Conservation (phyloP, 2,329 filamentous ascomycete genomes). For the Raffaelea albimanens region DNA sequence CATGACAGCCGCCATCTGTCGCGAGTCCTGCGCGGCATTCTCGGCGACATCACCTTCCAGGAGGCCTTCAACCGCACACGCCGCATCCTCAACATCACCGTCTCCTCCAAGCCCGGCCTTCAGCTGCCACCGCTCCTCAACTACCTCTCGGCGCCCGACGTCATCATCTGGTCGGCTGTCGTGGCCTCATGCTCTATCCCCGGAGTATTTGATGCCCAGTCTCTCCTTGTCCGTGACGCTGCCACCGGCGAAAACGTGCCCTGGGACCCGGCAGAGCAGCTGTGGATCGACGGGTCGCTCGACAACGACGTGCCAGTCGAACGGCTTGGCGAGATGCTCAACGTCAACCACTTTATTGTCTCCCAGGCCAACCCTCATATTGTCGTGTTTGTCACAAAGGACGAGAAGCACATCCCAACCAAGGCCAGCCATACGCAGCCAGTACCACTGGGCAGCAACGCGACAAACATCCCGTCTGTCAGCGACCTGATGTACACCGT, state of each 20-base stretch:
- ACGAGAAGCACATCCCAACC: conserved; percentile 45
- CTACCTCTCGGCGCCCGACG: conserved; percentile 87
- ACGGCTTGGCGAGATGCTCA: conserved; percentile 86
- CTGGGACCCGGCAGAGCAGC: conserved; percentile 79
- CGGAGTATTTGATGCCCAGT: conserved; percentile 70
- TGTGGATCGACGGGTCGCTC: conserved; percentile 90
- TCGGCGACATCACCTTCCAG: conserved; percentile 88
- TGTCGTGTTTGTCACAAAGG: conserved; percentile 71
- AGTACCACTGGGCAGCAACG: too few relatives aligned
- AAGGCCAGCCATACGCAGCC: neutral
- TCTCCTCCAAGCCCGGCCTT: conserved; percentile 79
- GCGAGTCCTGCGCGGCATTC: conserved; percentile 67
- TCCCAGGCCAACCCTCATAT: conserved; percentile 96
- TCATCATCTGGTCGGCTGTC: conserved; percentile 93
- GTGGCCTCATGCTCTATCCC: conserved; percentile 94
- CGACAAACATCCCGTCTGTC: neutral
- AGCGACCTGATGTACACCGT: conserved; percentile 52
- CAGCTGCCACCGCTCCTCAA: conserved; percentile 82
- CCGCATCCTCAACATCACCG: conserved; percentile 86
- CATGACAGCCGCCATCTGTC: conserved; percentile 77
- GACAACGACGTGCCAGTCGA: conserved; percentile 92
- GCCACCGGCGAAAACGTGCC: conserved; percentile 65
- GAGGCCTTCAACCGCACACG: conserved; percentile 94
- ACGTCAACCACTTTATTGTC: conserved; percentile 96
- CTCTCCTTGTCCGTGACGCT: conserved; percentile 76